Conservation (phyloP, 179 eudicot genomes). For the Kewa caespitosa region DNA sequence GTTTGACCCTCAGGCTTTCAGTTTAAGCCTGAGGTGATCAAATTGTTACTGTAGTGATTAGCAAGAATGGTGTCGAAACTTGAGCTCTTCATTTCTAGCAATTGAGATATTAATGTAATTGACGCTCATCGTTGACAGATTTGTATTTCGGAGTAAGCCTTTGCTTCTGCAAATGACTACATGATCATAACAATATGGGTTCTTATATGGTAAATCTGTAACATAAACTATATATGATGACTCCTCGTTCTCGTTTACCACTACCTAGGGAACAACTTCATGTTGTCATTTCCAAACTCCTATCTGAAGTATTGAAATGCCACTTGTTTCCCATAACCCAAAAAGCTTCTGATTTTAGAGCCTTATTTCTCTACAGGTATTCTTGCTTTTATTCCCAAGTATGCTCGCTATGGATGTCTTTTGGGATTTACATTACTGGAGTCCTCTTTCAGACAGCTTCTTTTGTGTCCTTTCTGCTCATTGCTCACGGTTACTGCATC, state of each 20-base stretch:
- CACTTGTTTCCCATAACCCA: not conserved
- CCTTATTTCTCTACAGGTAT: slow-evolving; percentile 48
- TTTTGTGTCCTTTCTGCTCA: slow-evolving; percentile 80
- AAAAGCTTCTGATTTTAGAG: not conserved
- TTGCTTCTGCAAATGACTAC: not conserved
- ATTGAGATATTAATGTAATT: too few relatives aligned
- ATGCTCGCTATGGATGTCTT: slow-evolving; percentile 98
- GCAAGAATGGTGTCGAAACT: too few relatives aligned
- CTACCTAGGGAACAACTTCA: not conserved
- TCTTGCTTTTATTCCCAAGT: slow-evolving; percentile 73
- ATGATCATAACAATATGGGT: not conserved
- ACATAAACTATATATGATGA: slow-evolving; percentile 3
- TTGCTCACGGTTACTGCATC: slow-evolving; percentile 93
- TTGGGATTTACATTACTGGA: slow-evolving; percentile 87
- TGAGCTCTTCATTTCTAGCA: too few relatives aligned
- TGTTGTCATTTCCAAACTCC: not conserved
- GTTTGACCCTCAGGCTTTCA: not conserved
- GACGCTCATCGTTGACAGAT: not conserved
- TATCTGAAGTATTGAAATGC: not conserved
- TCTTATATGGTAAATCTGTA: not conserved
- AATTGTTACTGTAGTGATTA: not conserved
- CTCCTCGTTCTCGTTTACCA: not conserved
- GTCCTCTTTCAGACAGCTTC: slow-evolving; percentile 84
- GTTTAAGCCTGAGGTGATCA: not conserved
- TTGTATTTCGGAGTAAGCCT: not conserved